Percentiles rank a stretch among this genome's conserved stretches.
Evolutionary conservation across 164 flowering plant species (phyloP).

Genomic region (Litsea cubeba): DNA sequence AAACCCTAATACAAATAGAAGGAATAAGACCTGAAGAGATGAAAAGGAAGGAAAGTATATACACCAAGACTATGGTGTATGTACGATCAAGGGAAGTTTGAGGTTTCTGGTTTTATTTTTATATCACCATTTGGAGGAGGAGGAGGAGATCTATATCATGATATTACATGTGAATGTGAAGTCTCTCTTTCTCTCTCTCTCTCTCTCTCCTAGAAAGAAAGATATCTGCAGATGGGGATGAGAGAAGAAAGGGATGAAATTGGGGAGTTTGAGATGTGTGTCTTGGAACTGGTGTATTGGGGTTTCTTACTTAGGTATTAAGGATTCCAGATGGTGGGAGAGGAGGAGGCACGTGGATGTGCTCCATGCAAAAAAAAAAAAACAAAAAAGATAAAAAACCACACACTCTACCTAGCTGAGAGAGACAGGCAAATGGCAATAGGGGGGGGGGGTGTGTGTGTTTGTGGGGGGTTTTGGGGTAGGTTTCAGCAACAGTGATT

Average conservation of each 20-base stretch:
- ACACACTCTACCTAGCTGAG: too few relatives aligned
- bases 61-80: background rate
- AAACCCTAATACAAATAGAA: conserved; percentile 1
- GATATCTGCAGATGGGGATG: too few relatives aligned
- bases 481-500: too few relatives aligned
- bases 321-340: conserved; percentile 1
- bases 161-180: too few relatives aligned
- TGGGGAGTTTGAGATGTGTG: background rate
- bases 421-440: too few relatives aligned
- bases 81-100: background rate
- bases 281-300: background rate
- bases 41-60: background rate
- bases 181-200: too few relatives aligned
- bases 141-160: background rate
- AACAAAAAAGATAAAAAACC: background rate
- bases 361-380: background rate
- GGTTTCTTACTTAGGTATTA: background rate
- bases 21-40: background rate
- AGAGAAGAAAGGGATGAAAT: background rate
- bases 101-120: too few relatives aligned
- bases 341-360: conserved; percentile 4
- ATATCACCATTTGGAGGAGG: background rate
- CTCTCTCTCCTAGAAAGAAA: too few relatives aligned
- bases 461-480: too few relatives aligned
- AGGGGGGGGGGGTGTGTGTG: too few relatives aligned